Conservation (phyloP, 495 filamentous ascomycete genomes). For the Geopyxis carbonaria region DNA sequence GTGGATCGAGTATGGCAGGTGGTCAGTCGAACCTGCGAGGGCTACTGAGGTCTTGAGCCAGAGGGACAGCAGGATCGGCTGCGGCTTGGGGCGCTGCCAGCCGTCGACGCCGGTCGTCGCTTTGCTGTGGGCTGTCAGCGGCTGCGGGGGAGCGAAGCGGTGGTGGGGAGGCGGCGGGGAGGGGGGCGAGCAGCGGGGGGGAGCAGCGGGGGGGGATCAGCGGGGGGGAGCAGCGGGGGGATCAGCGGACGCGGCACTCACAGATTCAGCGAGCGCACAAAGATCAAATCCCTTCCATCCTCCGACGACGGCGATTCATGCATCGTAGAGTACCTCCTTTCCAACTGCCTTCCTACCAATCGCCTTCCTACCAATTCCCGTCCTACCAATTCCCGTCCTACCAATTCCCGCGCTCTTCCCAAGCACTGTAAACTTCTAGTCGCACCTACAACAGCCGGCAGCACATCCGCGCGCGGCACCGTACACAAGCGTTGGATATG, state of each 20-base stretch:
- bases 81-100: conserved; percentile 18
- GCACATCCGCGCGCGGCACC: too few relatives aligned
- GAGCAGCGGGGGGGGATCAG: background rate
- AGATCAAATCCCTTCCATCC: conserved; percentile 24
- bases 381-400: too few relatives aligned
- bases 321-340: too few relatives aligned
- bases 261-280: conserved; percentile 23
- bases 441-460: too few relatives aligned
- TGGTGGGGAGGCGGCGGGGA: too few relatives aligned
- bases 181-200: background rate
- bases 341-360: too few relatives aligned
- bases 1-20: conserved; percentile 24
- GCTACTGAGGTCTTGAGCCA: conserved; percentile 23
- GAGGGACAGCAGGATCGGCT: conserved; percentile 21
- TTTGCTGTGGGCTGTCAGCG: conserved; percentile 18
- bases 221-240: background rate
- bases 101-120: conserved; percentile 23
- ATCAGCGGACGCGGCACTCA: background rate
- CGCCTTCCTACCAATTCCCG: too few relatives aligned
- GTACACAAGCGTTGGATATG: too few relatives aligned
- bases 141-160: background rate
- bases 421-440: too few relatives aligned
- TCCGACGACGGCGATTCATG: conserved; percentile 14
- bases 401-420: too few relatives aligned
- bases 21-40: conserved; percentile 24